phyloP scores from a whole-genome alignment of 2,329 filamentous ascomycete genomes.

The Fusarium nematophilum region DNA sequence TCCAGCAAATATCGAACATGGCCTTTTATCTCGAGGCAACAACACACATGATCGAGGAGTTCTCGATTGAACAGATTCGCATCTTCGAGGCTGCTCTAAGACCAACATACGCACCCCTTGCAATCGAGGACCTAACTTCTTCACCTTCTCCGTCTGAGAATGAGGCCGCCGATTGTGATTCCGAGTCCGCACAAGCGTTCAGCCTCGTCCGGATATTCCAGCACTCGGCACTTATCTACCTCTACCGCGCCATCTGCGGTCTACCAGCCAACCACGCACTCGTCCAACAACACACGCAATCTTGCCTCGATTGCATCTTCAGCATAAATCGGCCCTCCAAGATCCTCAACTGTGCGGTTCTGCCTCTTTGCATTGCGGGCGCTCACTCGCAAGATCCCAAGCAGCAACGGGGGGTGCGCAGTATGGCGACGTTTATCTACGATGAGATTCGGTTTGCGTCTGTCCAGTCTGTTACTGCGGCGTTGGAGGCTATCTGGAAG shows the following conservation, averaged over 20 bases:
- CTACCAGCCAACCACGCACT: conserved; percentile 52
- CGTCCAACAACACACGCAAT: conserved; percentile 53
- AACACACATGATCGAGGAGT: conserved; percentile 25
- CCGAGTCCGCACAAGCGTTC: conserved; percentile 49
- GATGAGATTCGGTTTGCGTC: conserved; percentile 49
- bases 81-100: conserved; percentile 43
- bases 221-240: conserved; percentile 54
- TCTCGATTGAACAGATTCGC: conserved; percentile 46
- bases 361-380: conserved; percentile 52
- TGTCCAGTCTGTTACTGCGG: conserved; percentile 50
- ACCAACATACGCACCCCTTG: conserved; percentile 43
- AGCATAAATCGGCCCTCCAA: conserved; percentile 51
- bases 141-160: not conserved
- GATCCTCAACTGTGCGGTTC: conserved; percentile 53
- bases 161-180: conserved; percentile 25
- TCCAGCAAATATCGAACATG: conserved; percentile 47
- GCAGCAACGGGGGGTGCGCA: conserved; percentile 42
- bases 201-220: conserved; percentile 54
- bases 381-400: conserved; percentile 47
- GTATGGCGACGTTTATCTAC: conserved; percentile 39
- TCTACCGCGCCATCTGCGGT: conserved; percentile 56
- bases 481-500: conserved; percentile 40
- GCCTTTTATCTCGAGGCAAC: conserved; percentile 44
- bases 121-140: conserved; percentile 36
- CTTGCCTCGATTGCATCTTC: conserved; percentile 51